Conservation (phyloP, 257 asterid species). For the Penstemon barbatus region DNA sequence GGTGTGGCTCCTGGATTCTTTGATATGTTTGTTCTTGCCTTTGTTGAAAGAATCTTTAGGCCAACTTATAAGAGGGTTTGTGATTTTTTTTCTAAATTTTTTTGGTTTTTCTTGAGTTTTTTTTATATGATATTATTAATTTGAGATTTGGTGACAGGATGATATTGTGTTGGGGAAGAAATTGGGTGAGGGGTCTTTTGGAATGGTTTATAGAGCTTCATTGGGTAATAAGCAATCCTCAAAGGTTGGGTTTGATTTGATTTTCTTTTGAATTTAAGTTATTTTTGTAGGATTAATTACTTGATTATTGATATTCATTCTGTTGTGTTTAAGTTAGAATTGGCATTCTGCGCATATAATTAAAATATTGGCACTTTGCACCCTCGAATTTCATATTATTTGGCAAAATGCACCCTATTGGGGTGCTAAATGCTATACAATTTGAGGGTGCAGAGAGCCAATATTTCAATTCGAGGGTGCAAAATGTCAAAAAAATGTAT, state of each 20-base stretch:
- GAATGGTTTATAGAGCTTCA: slow-evolving; percentile 76
- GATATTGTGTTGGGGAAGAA: slow-evolving; percentile 94
- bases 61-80: slow-evolving; percentile 76
- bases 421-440: too few species aligned
- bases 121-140: slow-evolving; percentile 10
- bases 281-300: slow-evolving; percentile 11
- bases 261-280: not conserved
- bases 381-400: too few species aligned
- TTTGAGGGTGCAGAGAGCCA: too few species aligned
- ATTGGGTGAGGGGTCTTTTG: slow-evolving; percentile 92
- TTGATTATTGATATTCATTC: slow-evolving; percentile 14
- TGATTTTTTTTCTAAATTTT: not conserved
- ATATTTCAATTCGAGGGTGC: too few species aligned
- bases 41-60: slow-evolving; percentile 71
- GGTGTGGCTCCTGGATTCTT: slow-evolving; percentile 99
- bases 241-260: slow-evolving; percentile 42
- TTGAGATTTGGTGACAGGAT: slow-evolving; percentile 50
- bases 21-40: slow-evolving; percentile 97
- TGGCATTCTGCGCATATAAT: not conserved
- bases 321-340: not conserved
- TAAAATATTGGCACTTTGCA: too few species aligned
- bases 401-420: too few species aligned
- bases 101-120: not conserved
- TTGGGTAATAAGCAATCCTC: slow-evolving; percentile 56
- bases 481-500: too few species aligned